Evolutionary conservation across 768 basidiomycete genomes (phyloP).

Genomic region (Hydnomerulius pinastri): DNA sequence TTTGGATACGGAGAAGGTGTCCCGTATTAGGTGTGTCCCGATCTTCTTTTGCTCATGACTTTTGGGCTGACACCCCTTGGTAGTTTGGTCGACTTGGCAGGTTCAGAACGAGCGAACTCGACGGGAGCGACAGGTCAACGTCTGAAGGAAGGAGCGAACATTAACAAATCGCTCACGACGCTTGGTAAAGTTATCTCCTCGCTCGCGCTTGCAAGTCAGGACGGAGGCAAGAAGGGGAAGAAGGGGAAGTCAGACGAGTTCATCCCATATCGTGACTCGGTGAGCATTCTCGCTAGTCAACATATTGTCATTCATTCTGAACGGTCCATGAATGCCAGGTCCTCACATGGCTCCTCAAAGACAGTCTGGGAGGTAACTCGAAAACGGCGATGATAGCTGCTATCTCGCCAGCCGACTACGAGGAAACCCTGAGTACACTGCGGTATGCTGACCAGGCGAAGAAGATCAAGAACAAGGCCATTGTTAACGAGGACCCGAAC

Average conservation of each 20-base stretch:
- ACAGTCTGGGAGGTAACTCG: conserved; percentile 94
- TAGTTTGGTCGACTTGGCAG: conserved; percentile 93
- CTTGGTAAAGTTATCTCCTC: conserved; percentile 97
- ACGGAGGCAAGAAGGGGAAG: conserved; percentile 78
- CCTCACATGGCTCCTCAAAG: conserved; percentile 97
- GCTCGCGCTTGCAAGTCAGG: conserved; percentile 63
- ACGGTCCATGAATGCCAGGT: conserved; percentile 50
- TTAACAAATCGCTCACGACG: conserved; percentile 98
- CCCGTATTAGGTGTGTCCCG: conserved; percentile 77
- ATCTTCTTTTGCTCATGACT: neutral
- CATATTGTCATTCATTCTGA: neutral
- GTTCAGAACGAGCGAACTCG: conserved; percentile 95
- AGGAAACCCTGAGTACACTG: conserved; percentile 94
- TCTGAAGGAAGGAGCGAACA: conserved; percentile 96
- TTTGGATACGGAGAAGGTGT: conserved; percentile 97
- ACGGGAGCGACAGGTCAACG: conserved; percentile 97
- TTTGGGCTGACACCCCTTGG: conserved; percentile 10
- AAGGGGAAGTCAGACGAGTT: conserved; percentile 91
- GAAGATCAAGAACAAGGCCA: conserved; percentile 99
- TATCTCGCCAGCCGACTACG: conserved; percentile 97
- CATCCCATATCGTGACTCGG: conserved; percentile 96
- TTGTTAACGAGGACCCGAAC: conserved; percentile 99
- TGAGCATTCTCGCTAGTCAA: conserved; percentile 38
- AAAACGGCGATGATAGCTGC: conserved; percentile 99
- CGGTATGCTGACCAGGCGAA: conserved; percentile 99